A percentile compares a stretch with the other conserved stretches of the same genome.
Evolutionary conservation across 495 filamentous ascomycete genomes (phyloP).

Genomic region (Hypoxylon lienhwacheense): DNA sequence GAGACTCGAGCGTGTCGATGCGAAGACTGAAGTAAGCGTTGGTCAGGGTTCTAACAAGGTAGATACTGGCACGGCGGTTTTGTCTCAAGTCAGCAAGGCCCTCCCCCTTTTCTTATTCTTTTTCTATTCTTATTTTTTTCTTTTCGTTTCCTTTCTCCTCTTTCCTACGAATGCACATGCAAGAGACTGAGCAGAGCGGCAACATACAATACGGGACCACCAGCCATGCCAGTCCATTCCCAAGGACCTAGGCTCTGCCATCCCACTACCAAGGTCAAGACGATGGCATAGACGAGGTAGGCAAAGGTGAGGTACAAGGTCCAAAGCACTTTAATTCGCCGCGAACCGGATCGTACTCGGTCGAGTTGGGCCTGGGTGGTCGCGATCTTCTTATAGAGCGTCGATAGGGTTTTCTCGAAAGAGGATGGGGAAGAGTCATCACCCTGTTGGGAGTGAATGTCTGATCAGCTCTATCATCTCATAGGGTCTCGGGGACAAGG

Average conservation of each 20-base stretch:
- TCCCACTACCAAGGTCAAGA: constrained; percentile 80
- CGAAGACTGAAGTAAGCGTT: constrained; percentile 79
- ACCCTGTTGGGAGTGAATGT: constrained; percentile 54
- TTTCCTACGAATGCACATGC: too few species aligned
- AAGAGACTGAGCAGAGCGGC: not conserved
- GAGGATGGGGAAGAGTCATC: constrained; percentile 83
- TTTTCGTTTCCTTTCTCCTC: too few species aligned
- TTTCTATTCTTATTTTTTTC: too few species aligned
- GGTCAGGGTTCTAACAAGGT: constrained; percentile 59
- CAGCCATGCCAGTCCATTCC: constrained; percentile 76
- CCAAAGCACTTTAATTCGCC: constrained; percentile 82
- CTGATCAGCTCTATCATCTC: not conserved
- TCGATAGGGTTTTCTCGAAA: constrained; percentile 87
- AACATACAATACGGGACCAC: constrained; percentile 75
- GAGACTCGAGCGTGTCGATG: constrained; percentile 63
- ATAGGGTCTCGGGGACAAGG: not conserved
- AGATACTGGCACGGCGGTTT: constrained; percentile 58
- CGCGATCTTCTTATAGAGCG: constrained; percentile 78
- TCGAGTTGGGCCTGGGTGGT: constrained; percentile 71
- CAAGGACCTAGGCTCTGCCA: constrained; percentile 73
- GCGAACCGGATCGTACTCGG: constrained; percentile 64
- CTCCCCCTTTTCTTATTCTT: too few species aligned
- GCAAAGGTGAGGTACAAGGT: constrained; percentile 87
- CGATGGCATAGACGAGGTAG: constrained; percentile 81
- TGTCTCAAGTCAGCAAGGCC: constrained; percentile 26